Evolutionary conservation across 768 basidiomycete species (phyloP).

Genomic region (Boletus rex-veris): DNA sequence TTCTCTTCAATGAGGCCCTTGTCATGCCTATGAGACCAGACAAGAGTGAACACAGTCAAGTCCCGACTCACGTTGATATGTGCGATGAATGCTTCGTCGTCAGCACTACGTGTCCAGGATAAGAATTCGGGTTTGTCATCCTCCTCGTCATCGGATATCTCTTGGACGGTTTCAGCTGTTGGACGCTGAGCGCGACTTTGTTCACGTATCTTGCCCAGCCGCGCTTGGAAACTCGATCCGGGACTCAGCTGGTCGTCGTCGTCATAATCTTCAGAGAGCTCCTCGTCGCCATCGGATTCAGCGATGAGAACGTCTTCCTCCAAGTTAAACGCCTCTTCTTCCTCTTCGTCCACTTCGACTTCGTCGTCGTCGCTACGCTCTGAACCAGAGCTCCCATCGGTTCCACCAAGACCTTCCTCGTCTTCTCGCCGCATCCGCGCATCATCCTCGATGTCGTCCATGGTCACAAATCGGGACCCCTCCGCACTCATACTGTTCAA

Average conservation of each 20-base stretch:
- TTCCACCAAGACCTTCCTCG: slow-evolving; percentile 33
- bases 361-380: slow-evolving; percentile 32
- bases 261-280: slow-evolving; percentile 23
- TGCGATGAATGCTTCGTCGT: slow-evolving; percentile 56
- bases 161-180: not conserved
- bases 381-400: slow-evolving; percentile 22
- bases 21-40: slow-evolving; percentile 35
- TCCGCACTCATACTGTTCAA: slow-evolving; percentile 46
- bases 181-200: slow-evolving; percentile 14
- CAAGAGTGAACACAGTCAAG: not conserved
- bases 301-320: slow-evolving; percentile 48
- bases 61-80: slow-evolving; percentile 47
- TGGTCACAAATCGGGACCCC: slow-evolving; percentile 50
- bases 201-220: slow-evolving; percentile 33
- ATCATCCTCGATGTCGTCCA: slow-evolving; percentile 63
- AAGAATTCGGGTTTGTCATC: slow-evolving; percentile 25
- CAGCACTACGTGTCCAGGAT: slow-evolving; percentile 41
- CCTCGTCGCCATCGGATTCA: slow-evolving; percentile 26
- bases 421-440: slow-evolving; percentile 49
- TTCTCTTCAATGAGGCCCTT: slow-evolving; percentile 65
- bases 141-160: slow-evolving; percentile 23
- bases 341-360: slow-evolving; percentile 30
- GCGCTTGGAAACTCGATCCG: slow-evolving; percentile 33
- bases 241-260: slow-evolving; percentile 37
- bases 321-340: slow-evolving; percentile 38